These are phyloP conservation scores for Metrosideros polymorpha DNA, from an alignment of 441 rosid species.

Conservation along the genomic window DNA sequence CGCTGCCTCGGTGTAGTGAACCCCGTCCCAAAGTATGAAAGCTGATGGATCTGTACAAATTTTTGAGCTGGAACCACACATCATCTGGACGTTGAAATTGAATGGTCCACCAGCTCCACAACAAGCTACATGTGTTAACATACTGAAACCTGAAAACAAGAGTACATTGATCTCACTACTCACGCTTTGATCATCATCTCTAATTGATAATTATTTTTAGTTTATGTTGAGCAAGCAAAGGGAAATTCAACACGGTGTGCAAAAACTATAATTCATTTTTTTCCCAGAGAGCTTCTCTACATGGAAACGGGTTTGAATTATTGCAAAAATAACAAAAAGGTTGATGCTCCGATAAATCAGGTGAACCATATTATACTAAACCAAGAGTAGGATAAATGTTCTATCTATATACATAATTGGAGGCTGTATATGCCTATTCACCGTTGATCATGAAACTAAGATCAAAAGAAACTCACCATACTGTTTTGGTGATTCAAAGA, in stretches of 20 bases:
- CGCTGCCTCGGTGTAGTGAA: conserved; percentile 58
- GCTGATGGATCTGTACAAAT: conserved; percentile 39
- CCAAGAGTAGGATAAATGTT: neutral
- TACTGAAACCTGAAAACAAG: neutral
- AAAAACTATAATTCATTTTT: neutral
- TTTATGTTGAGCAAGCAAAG: neutral
- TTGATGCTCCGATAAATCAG: neutral
- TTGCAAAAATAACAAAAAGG: no score
- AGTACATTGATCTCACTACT: neutral
- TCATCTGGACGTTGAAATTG: neutral
- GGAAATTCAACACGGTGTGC: neutral
- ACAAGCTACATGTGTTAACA: neutral
- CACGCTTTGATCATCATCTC: neutral
- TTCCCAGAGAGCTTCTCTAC: no score
- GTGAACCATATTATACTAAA: neutral
- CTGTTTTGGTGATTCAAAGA: conserved; percentile 31
- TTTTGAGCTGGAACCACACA: conserved; percentile 24
- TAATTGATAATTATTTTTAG: neutral
- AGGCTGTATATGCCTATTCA: neutral
- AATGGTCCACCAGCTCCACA: neutral
- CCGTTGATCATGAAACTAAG: neutral
- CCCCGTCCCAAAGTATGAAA: conserved; percentile 58
- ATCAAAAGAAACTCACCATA: conserved; percentile 27
- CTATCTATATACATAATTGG: no score
- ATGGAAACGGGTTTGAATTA: no score